These are phyloP conservation scores for Daphne laureola DNA, from an alignment of 441 rosid genomes.

Conservation along the genomic window DNA sequence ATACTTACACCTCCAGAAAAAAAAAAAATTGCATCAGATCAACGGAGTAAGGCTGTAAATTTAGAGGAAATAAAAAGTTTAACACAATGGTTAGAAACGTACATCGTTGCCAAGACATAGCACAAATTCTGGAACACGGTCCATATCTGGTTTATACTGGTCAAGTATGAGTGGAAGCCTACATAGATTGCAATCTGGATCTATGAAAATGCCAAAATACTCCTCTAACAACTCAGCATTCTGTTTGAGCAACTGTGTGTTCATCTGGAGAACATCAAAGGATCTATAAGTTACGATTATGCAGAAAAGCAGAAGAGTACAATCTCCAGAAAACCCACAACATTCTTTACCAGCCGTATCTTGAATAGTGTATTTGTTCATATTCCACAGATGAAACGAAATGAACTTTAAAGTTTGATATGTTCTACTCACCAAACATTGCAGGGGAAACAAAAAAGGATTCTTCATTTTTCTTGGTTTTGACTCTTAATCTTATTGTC, in stretches of 20 bases:
- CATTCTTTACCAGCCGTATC: not conserved
- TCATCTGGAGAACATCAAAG: constrained; percentile 47
- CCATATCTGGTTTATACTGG: constrained; percentile 95
- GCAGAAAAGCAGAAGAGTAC: not conserved
- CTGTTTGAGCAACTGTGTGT: constrained; percentile 68
- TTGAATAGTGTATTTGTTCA: not conserved
- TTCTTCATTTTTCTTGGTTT: too few species aligned
- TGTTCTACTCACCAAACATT: not conserved
- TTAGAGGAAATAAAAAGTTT: constrained; percentile 7
- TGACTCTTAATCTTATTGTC: too few species aligned
- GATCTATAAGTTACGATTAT: constrained; percentile 8
- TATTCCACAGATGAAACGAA: not conserved
- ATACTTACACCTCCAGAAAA: too few species aligned
- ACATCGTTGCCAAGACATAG: constrained; percentile 95
- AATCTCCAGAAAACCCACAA: not conserved
- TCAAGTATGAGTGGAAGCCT: constrained; percentile 92
- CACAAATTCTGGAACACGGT: constrained; percentile 80
- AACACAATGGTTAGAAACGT: constrained; percentile 23
- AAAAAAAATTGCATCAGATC: too few species aligned
- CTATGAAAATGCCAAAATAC: constrained; percentile 67
- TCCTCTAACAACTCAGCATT: constrained; percentile 78
- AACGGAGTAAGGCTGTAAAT: not conserved
- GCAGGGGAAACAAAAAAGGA: too few species aligned
- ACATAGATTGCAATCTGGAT: constrained; percentile 55
- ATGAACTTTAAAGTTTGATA: not conserved